A percentile compares a stretch with the other conserved stretches of the same genome.
phyloP scores from a whole-genome alignment of 78 protist species.

The Cyanophora paradoxa region DNA sequence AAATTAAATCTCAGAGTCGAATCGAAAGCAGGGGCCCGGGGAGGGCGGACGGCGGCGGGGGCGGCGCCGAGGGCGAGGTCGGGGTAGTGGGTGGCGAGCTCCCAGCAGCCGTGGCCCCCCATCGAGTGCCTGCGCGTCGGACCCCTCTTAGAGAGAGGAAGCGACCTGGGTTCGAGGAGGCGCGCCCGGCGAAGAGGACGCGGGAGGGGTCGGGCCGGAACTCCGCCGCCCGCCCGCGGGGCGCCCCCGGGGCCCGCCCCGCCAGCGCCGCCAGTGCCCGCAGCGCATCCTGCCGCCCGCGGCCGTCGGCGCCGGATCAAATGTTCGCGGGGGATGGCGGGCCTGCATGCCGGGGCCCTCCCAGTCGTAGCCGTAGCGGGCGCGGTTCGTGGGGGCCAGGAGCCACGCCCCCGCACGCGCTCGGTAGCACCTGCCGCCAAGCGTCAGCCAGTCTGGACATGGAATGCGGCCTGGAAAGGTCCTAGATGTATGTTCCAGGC shows the following conservation, averaged over 20 bases:
- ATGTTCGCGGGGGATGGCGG: neutral
- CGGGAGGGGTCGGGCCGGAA: neutral
- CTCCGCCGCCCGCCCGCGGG: neutral
- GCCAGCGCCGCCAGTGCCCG: neutral
- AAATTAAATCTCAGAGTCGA: too few relatives aligned
- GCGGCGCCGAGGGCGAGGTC: slow-evolving; percentile 4
- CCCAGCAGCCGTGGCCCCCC: slow-evolving; percentile 12
- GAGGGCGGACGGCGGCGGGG: neutral
- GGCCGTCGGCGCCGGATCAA: neutral
- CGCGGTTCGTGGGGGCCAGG: neutral
- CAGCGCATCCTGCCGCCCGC: neutral
- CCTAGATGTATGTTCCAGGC: neutral
- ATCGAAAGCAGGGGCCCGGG: neutral
- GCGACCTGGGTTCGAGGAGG: too few relatives aligned
- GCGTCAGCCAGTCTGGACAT: neutral
- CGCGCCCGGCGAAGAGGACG: neutral
- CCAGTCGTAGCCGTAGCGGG: neutral
- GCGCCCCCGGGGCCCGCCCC: neutral
- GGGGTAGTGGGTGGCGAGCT: slow-evolving; percentile 7
- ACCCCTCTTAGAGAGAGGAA: too few relatives aligned
- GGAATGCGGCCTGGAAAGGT: neutral
- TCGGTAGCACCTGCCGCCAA: slow-evolving; percentile 10
- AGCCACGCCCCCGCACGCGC: slow-evolving; percentile 5
- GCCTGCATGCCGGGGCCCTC: neutral
- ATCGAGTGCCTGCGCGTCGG: too few relatives aligned